These are phyloP conservation scores for Hypoxylon sp. DNA, from an alignment of 2,329 filamentous ascomycete species.

Conservation along the genomic window DNA sequence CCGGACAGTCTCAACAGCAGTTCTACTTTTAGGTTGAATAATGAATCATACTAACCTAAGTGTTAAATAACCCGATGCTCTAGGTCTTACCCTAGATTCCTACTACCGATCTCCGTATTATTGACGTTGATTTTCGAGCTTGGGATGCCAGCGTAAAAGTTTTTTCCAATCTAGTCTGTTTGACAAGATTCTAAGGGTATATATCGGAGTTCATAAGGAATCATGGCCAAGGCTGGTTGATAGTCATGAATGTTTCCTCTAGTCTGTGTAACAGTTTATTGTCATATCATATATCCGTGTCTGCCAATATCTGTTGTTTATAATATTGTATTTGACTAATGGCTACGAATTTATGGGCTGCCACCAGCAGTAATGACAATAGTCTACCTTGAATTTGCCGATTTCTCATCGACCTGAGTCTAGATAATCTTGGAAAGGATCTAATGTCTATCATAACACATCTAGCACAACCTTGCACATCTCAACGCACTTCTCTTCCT, in stretches of 20 bases:
- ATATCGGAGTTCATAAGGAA: slow-evolving; percentile 31
- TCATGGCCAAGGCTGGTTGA: slow-evolving; percentile 14
- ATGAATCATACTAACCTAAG: slow-evolving; percentile 21
- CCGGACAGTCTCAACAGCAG: slow-evolving; percentile 69
- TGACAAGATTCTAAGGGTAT: slow-evolving; percentile 23
- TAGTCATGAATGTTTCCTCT: slow-evolving; percentile 15
- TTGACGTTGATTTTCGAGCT: slow-evolving; percentile 22
- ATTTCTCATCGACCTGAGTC: slow-evolving; percentile 6
- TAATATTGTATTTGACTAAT: slow-evolving; percentile 13
- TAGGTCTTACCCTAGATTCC: slow-evolving; percentile 20
- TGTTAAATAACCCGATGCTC: slow-evolving; percentile 15
- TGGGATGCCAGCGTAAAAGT: slow-evolving; percentile 28
- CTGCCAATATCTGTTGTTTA: slow-evolving; percentile 14
- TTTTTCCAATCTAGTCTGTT: slow-evolving; percentile 9
- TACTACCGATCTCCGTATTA: slow-evolving; percentile 8
- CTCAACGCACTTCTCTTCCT: slow-evolving; percentile 55
- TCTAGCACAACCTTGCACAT: slow-evolving; percentile 52
- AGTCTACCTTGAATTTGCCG: slow-evolving; percentile 3
- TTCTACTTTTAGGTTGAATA: slow-evolving; percentile 66
- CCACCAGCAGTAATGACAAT: neutral
- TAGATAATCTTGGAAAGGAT: neutral
- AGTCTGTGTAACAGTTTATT: slow-evolving; percentile 17
- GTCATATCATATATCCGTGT: slow-evolving; percentile 33
- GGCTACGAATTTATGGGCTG: slow-evolving; percentile 4
- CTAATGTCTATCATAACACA: slow-evolving; percentile 43